Evolutionary conservation across 768 basidiomycete species (phyloP).

Genomic region (Ramaria sp.): DNA sequence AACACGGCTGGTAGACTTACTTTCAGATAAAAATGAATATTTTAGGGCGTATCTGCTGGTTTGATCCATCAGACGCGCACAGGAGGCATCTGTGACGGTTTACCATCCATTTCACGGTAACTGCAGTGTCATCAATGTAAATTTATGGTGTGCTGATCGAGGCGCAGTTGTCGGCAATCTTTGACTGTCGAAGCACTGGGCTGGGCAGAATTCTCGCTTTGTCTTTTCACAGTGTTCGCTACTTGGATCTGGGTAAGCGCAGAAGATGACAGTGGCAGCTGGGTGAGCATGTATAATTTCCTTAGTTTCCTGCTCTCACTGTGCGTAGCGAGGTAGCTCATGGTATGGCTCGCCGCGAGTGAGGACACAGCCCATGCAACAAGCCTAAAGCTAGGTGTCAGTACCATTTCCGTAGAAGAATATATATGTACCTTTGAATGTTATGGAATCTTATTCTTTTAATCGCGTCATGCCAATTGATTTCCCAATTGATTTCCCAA

Average conservation of each 20-base stretch:
- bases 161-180: conserved; percentile 52
- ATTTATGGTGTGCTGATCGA: not conserved
- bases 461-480: not conserved
- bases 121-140: conserved; percentile 12
- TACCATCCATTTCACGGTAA: conserved; percentile 42
- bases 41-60: conserved; percentile 56
- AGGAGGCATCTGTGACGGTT: conserved; percentile 47
- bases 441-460: too few relatives aligned
- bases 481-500: not conserved
- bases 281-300: conserved; percentile 14
- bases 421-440: too few relatives aligned
- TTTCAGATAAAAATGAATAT: not conserved
- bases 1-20: not conserved
- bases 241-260: conserved; percentile 43
- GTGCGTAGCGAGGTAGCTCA: not conserved
- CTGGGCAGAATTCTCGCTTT: conserved; percentile 65
- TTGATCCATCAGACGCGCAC: conserved; percentile 53
- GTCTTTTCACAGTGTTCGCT: conserved; percentile 39
- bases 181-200: conserved; percentile 65
- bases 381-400: not conserved
- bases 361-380: too few relatives aligned
- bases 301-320: not conserved
- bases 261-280: conserved; percentile 19
- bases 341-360: not conserved
- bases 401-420: not conserved